phyloP scores from a whole-genome alignment of 352 stramenopile species.

The Halophytophthora batemanensis region DNA sequence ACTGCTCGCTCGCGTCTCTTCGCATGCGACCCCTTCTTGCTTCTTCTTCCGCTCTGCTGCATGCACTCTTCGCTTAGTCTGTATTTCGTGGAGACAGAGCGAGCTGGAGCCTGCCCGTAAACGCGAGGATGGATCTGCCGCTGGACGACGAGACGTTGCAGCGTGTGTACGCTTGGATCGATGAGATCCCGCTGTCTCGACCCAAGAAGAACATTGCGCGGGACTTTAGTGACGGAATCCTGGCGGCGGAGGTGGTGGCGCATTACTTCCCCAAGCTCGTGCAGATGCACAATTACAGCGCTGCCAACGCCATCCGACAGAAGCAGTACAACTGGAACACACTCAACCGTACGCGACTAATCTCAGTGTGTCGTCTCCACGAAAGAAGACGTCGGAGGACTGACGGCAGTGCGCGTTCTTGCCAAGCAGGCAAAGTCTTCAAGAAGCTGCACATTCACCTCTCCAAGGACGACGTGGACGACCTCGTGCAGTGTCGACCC shows the following conservation, averaged over 20 bases:
- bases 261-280: conserved; percentile 95
- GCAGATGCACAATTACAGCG: conserved; percentile 96
- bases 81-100: too few species aligned
- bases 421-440: conserved; percentile 72
- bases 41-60: too few species aligned
- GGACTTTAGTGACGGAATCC: conserved; percentile 94
- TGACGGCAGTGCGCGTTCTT: conserved; percentile 5
- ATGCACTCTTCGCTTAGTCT: too few species aligned
- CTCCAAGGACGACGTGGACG: conserved; percentile 89
- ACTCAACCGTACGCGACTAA: conserved; percentile 72
- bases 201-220: conserved; percentile 95
- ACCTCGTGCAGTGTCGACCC: conserved; percentile 85
- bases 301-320: conserved; percentile 90
- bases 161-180: conserved; percentile 94
- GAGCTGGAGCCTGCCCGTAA: too few species aligned
- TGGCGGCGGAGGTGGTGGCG: conserved; percentile 89
- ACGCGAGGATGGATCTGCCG: conserved; percentile 44
- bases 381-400: neutral
- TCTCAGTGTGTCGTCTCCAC: neutral
- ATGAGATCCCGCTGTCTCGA: conserved; percentile 92
- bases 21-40: too few species aligned
- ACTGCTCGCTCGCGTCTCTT: too few species aligned
- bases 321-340: conserved; percentile 97
- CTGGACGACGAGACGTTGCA: conserved; percentile 90
- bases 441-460: conserved; percentile 82